These are phyloP conservation scores for Akanthomyces muscarius DNA, from an alignment of 2,329 filamentous ascomycete genomes.

Conservation along the genomic window DNA sequence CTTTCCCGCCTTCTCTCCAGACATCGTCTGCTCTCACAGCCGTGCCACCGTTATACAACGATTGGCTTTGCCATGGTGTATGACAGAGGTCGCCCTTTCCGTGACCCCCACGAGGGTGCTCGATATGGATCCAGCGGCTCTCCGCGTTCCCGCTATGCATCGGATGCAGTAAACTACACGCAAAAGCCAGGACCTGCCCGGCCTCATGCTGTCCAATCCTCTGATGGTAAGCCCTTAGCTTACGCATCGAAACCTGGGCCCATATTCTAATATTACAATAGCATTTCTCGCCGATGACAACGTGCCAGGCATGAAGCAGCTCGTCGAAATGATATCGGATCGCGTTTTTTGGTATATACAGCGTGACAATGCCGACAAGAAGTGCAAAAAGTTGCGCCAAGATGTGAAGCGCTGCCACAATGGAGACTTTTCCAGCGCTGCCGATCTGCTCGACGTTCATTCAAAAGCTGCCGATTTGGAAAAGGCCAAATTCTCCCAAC, in stretches of 20 bases:
- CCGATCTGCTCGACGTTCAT: not conserved
- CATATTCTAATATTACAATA: not conserved
- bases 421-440: constrained; percentile 5
- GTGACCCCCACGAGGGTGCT: not conserved
- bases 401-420: constrained; percentile 7
- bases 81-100: not conserved
- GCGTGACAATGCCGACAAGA: constrained; percentile 8
- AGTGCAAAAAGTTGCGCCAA: not conserved
- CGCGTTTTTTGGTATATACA: not conserved
- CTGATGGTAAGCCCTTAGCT: not conserved
- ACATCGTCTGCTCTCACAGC: not conserved
- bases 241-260: not conserved
- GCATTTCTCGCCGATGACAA: not conserved
- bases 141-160: not conserved
- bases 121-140: not conserved
- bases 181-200: not conserved
- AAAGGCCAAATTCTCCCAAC: not conserved
- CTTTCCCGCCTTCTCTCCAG: not conserved
- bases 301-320: not conserved
- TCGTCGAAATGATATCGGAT: not conserved
- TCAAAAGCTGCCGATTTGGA: not conserved
- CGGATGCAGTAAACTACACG: not conserved
- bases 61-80: not conserved
- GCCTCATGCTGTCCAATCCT: not conserved
- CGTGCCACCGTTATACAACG: not conserved